Conservation (phyloP, 1,284 basidiomycete species). For the Ceraceosorus bombacis region DNA sequence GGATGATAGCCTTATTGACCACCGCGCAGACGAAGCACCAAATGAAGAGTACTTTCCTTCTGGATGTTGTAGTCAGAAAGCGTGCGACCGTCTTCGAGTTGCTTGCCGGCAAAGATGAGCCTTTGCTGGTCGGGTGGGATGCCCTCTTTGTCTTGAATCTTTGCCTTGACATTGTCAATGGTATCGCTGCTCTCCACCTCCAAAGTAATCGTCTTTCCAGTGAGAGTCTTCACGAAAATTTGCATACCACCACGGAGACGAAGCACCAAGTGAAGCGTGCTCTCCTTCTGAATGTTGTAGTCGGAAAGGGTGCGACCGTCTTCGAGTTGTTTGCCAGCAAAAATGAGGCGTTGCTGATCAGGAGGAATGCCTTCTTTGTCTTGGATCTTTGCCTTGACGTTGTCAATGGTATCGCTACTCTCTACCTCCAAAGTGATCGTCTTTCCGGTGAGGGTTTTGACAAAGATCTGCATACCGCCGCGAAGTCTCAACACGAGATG, state of each 20-base stretch:
- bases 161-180: slow-evolving; percentile 67
- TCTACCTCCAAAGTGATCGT: slow-evolving; percentile 51
- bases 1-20: slow-evolving; percentile 48
- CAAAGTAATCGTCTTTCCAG: slow-evolving; percentile 70
- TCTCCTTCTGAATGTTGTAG: slow-evolving; percentile 50
- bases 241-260: slow-evolving; percentile 41
- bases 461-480: slow-evolving; percentile 56
- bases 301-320: slow-evolving; percentile 52
- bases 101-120: slow-evolving; percentile 52
- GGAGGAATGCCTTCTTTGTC: slow-evolving; percentile 50
- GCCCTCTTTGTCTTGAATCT: slow-evolving; percentile 47
- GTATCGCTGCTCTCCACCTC: slow-evolving; percentile 83
- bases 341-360: slow-evolving; percentile 52
- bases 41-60: slow-evolving; percentile 96
- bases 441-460: slow-evolving; percentile 57
- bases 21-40: slow-evolving; percentile 77
- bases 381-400: slow-evolving; percentile 50
- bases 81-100: slow-evolving; percentile 52
- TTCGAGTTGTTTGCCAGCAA: slow-evolving; percentile 52
- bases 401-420: slow-evolving; percentile 57
- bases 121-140: slow-evolving; percentile 52
- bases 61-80: slow-evolving; percentile 54
- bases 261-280: slow-evolving; percentile 40
- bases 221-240: slow-evolving; percentile 47
- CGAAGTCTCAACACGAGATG: slow-evolving; percentile 83